A percentile compares a stretch with the other conserved stretches of the same genome.
Evolutionary conservation across 495 filamentous ascomycete species (phyloP).

Genomic region (Aspergillus sparsus): DNA sequence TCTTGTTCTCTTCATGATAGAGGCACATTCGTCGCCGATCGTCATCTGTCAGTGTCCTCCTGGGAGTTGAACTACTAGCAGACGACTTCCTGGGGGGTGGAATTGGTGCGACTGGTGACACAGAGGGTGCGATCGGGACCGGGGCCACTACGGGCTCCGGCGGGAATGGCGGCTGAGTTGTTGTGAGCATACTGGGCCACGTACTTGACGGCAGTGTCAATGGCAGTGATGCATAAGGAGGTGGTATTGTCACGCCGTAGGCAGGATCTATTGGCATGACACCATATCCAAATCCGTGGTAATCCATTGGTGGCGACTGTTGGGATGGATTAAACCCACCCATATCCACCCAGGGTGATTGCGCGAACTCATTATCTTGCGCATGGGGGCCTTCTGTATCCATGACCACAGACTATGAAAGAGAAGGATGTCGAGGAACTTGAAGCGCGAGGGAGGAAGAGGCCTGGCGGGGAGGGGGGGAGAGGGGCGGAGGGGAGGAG

Average conservation of each 20-base stretch:
- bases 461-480: background rate
- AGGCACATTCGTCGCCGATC: slow-evolving; percentile 92
- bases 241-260: slow-evolving; percentile 49
- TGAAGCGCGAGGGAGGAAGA: slow-evolving; percentile 16
- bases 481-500: slow-evolving; percentile 3
- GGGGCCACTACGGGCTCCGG: slow-evolving; percentile 35
- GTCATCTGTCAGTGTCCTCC: slow-evolving; percentile 90
- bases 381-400: slow-evolving; percentile 48
- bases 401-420: slow-evolving; percentile 31
- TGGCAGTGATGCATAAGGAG: slow-evolving; percentile 54
- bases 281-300: slow-evolving; percentile 45
- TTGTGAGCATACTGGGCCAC: slow-evolving; percentile 69
- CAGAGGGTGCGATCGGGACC: slow-evolving; percentile 56
- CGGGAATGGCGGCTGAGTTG: slow-evolving; percentile 32
- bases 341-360: slow-evolving; percentile 56
- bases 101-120: slow-evolving; percentile 49
- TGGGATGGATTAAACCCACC: slow-evolving; percentile 47
- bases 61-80: slow-evolving; percentile 63
- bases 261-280: slow-evolving; percentile 43
- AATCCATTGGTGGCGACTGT: slow-evolving; percentile 48
- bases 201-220: slow-evolving; percentile 66
- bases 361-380: slow-evolving; percentile 49
- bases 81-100: slow-evolving; percentile 53
- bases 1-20: slow-evolving; percentile 92
- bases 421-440: slow-evolving; percentile 6